phyloP scores from a whole-genome alignment of 225 moss, liverwort and hornwort species.

The Straminergon stramineum region DNA sequence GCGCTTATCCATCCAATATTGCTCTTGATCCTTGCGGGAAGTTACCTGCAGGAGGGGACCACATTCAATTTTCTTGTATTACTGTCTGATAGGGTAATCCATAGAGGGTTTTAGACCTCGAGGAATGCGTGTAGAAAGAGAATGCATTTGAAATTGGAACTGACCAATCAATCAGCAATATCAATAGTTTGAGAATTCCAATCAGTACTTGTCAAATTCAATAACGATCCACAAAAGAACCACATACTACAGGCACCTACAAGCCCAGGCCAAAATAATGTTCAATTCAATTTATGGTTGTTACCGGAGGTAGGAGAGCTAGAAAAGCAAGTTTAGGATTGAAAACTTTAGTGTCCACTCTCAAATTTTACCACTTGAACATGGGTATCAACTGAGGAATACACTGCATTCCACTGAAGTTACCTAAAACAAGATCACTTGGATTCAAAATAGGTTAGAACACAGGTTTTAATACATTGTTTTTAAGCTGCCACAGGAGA shows the following conservation, averaged over 20 bases:
- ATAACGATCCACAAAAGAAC: too few relatives aligned
- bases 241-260: not conserved
- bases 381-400: not conserved
- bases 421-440: not conserved
- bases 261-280: not conserved
- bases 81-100: not conserved
- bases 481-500: not conserved
- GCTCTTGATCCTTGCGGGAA: slow-evolving; percentile 84
- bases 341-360: not conserved
- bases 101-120: not conserved
- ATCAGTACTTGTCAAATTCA: not conserved
- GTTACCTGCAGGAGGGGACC: slow-evolving; percentile 39
- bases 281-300: not conserved
- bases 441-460: not conserved
- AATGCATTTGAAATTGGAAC: not conserved
- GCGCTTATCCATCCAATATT: slow-evolving; percentile 68
- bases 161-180: not conserved
- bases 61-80: not conserved
- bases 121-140: not conserved
- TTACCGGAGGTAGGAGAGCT: not conserved
- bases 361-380: not conserved
- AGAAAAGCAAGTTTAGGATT: not conserved
- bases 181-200: not conserved
- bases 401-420: not conserved
- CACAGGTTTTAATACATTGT: not conserved